Base-by-base conservation (phyloP, 2,329 filamentous ascomycete genomes). In the Penicillium sp. region DNA sequence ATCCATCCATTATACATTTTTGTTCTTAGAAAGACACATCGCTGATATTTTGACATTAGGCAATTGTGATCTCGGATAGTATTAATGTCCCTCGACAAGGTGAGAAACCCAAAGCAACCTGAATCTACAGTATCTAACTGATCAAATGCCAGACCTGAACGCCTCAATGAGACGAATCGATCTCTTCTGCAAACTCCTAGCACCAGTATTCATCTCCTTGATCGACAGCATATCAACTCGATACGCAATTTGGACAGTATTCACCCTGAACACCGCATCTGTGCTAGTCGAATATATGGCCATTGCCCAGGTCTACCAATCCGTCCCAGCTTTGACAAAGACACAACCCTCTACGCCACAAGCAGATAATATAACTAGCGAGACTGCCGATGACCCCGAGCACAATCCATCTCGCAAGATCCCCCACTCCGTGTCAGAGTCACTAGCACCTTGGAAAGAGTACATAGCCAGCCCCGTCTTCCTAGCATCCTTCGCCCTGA, bases 151-250 rank as follows among this genome's bases (percentile, higher is more conserved):
- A 75, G 70, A 67, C 67, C 56, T 84, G 3, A 85, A 85, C 64
- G 77, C 82, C 1, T 76, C 77, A 10, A 85, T 85, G 82, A 74
- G 83, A 54, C 75, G 82, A 8, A 85, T 86, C 59, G 83, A 86
- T 61, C 75, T 86, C 4, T 75, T 80, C 43, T 85, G 83, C 73
- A 86, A 85, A 66, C 77, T 85, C 15, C 57, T 82, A 31, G 79
- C 80, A 0, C 83, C 83, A 0, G 74, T 85, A 7, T 68, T 80
- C 8, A 81, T 84, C 23, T 81, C 82, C 0, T 52, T 79, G 7
- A 62, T 84, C 13, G 74, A 77, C 29, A 73, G 80, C 15, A 71
- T 73, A 7, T 81, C 78, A 1, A 76, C 78, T 0, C 71, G 64
- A 4, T 57, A 75, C 15, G 82, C 81, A 3, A 78, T 84, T 3